Base-by-base conservation (phyloP, 1,284 basidiomycete genomes). In the Apiotrichum laibachii region DNA sequence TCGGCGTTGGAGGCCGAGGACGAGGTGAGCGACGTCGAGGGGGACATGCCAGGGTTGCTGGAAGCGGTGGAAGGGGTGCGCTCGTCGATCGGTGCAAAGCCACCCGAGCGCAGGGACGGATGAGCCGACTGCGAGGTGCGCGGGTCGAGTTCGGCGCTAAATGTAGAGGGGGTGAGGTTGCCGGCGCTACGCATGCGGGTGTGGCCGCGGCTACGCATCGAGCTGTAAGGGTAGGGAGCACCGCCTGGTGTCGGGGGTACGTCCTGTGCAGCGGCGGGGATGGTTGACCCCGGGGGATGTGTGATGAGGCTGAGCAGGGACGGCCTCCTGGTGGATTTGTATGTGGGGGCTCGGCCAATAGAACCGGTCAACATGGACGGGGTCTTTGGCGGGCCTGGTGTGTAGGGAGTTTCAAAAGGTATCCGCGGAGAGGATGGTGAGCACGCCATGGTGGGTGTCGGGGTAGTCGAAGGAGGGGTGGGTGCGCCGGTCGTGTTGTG, bases 281-380 rank as follows among this genome's bases (percentile, higher is more conserved):
- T 9, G 26, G 39, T 35, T 15, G 34, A 58, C 19, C 63, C 49
- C 21, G 72, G 72, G 1, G 72, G 67, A 31, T 70, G 67, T 16
- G 72, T 75, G 57, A 73, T 68, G 39, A 77, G 63, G 51, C 65
- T 72, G 31, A 75, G 62, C 9, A 76, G 59, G 26, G 65, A 70
- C 6, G 73, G 72, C 50, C 75, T 62, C 12, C 67, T 59, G 12
- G 55, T 40, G 9, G 59, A 57, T 21, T 60, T 61, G 42, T 46
- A 54, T 12, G 65, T 60, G 12, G 47, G 33, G 9, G 60, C 49
- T 26, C 68, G 57, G 15, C 64, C 66, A 6, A 67, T 45, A 1
- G 63, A 55, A 11, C 51, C 26, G 59, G 69, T 61, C 19, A 68
- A 59, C 26, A 71, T 51, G 12, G 67, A 61, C 4, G 73, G 71